A percentile compares a stretch with the other conserved stretches of the same genome.
Evolutionary conservation across 768 basidiomycete species (phyloP).

Genomic region (Rickenella mellea): DNA sequence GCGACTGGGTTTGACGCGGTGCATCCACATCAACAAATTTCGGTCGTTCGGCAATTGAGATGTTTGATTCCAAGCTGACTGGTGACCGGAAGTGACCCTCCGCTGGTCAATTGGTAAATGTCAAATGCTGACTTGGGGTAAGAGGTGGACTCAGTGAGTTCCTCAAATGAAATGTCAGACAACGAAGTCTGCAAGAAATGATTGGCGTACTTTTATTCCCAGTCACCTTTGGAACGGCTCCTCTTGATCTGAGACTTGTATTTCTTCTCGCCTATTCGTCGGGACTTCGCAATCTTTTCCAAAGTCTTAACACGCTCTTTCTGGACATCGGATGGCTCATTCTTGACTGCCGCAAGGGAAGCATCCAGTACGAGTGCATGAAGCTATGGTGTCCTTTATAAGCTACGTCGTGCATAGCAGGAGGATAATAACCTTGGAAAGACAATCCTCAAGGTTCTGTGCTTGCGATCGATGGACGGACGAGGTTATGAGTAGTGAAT

Average conservation of each 20-base stretch:
- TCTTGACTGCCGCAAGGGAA: constrained; percentile 36
- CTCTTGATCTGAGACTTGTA: constrained; percentile 42
- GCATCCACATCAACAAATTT: no score
- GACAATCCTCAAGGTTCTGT: constrained; percentile 64
- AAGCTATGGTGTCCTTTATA: constrained; percentile 28
- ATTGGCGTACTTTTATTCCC: no score
- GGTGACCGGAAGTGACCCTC: no score
- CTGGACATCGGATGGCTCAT: constrained; percentile 46
- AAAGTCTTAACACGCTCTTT: constrained; percentile 41
- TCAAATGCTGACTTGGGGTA: no score
- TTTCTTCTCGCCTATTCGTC: constrained; percentile 41
- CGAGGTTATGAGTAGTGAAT: constrained; percentile 62
- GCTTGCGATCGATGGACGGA: constrained; percentile 67
- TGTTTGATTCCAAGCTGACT: no score
- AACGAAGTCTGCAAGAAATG: no score
- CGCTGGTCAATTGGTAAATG: no score
- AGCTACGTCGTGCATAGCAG: not conserved
- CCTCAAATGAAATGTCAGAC: no score
- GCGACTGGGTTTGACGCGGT: no score
- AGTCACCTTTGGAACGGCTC: constrained; percentile 20
- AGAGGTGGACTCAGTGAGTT: no score
- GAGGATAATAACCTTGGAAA: constrained; percentile 43
- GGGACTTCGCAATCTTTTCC: constrained; percentile 35
- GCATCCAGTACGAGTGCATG: constrained; percentile 40
- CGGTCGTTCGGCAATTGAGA: no score